These are phyloP conservation scores for Lactarius pseudohatsudake DNA, from an alignment of 768 basidiomycete species.

Conservation along the genomic window DNA sequence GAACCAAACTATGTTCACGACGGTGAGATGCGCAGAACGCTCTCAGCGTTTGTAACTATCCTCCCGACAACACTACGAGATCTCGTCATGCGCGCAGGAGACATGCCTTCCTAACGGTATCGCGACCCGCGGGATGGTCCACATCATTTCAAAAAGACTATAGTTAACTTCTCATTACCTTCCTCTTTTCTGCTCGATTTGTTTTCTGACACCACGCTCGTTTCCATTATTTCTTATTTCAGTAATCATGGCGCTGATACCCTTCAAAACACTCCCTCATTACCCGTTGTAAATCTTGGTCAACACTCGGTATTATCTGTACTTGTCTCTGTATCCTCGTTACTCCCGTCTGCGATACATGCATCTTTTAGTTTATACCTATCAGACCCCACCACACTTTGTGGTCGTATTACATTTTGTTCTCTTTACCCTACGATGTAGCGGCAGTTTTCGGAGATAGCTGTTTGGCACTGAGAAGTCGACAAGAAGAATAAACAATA, in stretches of 20 bases:
- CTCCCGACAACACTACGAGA: conserved; percentile 23
- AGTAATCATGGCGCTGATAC: conserved; percentile 2
- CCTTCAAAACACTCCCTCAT: conserved; percentile 8
- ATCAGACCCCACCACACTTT: background rate
- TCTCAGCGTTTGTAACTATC: conserved; percentile 7
- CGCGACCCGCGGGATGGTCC: background rate
- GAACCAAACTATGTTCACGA: background rate
- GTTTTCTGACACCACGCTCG: conserved; percentile 3
- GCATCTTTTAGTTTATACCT: conserved; percentile 1
- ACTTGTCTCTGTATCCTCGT: conserved; percentile 19
- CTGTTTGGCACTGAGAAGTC: background rate
- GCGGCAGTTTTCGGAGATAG: background rate
- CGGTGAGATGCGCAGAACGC: background rate
- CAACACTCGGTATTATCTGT: conserved; percentile 13
- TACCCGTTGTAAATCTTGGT: conserved; percentile 3
- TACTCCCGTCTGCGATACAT: conserved; percentile 19
- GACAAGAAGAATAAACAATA: background rate
- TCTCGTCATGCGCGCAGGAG: conserved; percentile 9
- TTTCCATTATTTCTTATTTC: conserved; percentile 8
- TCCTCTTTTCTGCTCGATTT: background rate
- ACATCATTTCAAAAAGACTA: conserved; percentile 4
- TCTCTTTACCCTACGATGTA: conserved; percentile 9
- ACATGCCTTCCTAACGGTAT: conserved; percentile 15
- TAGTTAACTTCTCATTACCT: background rate
- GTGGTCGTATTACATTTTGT: conserved; percentile 13